phyloP scores from a whole-genome alignment of 768 basidiomycete genomes.

The Suillus plorans region DNA sequence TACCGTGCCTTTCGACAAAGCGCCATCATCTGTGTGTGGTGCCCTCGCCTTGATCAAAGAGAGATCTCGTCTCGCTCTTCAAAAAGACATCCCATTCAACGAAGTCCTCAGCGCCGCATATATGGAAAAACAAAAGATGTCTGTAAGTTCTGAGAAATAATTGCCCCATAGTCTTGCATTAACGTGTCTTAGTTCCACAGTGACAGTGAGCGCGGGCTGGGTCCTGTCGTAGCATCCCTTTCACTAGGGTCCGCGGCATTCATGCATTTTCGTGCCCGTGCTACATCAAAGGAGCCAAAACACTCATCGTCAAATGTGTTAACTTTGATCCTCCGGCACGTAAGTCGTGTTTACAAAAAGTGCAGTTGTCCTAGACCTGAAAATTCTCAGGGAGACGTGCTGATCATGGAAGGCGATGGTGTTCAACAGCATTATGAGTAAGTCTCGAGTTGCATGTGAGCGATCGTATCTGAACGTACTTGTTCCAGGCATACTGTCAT shows the following conservation, averaged over 20 bases:
- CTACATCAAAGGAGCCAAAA: slow-evolving; percentile 34
- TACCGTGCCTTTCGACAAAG: slow-evolving; percentile 62
- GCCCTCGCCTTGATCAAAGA: slow-evolving; percentile 60
- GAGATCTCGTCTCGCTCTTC: slow-evolving; percentile 51
- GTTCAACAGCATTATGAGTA: slow-evolving; percentile 75
- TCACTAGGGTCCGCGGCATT: slow-evolving; percentile 75
- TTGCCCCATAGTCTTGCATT: slow-evolving; percentile 7
- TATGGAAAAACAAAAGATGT: slow-evolving; percentile 85
- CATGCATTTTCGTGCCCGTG: slow-evolving; percentile 72
- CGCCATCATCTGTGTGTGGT: slow-evolving; percentile 55
- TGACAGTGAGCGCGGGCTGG: slow-evolving; percentile 73
- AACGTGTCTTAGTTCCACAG: slow-evolving; percentile 64
- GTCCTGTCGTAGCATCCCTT: slow-evolving; percentile 70
- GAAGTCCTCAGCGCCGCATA: slow-evolving; percentile 82
- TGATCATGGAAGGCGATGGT: slow-evolving; percentile 72
- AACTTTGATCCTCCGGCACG: slow-evolving; percentile 66
- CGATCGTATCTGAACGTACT: slow-evolving; percentile 13
- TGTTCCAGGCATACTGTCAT: slow-evolving; percentile 67
- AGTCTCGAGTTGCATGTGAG: slow-evolving; percentile 22
- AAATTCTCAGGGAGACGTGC: slow-evolving; percentile 62
- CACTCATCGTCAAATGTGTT: slow-evolving; percentile 37
- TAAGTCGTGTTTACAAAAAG: slow-evolving; percentile 29
- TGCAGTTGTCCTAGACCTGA: slow-evolving; percentile 8
- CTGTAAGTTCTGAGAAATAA: slow-evolving; percentile 44
- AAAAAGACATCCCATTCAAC: slow-evolving; percentile 51